phyloP scores from a whole-genome alignment of 225 moss, liverwort and hornwort genomes.

The Antitrichia curtipendula region DNA sequence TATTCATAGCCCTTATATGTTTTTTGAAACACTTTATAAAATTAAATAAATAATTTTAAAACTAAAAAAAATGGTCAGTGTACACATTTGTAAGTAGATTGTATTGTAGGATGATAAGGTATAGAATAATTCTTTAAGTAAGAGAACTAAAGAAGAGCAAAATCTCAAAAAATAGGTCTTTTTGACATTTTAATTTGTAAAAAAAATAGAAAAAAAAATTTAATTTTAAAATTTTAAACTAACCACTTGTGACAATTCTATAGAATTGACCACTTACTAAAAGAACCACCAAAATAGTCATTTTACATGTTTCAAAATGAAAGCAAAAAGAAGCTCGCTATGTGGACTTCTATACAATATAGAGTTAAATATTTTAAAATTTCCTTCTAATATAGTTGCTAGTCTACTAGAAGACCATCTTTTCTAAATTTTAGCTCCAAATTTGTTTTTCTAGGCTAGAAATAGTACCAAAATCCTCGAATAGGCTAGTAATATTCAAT shows the following conservation, averaged over 20 bases:
- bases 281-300: neutral
- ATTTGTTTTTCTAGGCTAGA: rapidly evolving
- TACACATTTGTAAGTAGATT: neutral
- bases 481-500: neutral
- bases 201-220: no score
- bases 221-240: no score
- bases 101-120: neutral
- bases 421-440: neutral
- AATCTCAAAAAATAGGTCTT: rapidly evolving
- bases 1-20: no score
- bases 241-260: rapidly evolving
- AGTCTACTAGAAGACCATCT: neutral
- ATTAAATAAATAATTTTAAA: neutral
- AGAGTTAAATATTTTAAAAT: neutral
- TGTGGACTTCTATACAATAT: rapidly evolving
- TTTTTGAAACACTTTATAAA: neutral
- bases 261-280: rapidly evolving
- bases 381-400: rapidly evolving
- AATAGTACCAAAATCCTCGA: neutral
- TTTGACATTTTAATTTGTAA: no score
- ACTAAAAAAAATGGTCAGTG: neutral
- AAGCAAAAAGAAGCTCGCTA: neutral
- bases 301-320: neutral
- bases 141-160: neutral
- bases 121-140: neutral